These are phyloP conservation scores for Sugiyamaella marilandica DNA, from an alignment of 805 yeast genomes.

Conservation along the genomic window DNA sequence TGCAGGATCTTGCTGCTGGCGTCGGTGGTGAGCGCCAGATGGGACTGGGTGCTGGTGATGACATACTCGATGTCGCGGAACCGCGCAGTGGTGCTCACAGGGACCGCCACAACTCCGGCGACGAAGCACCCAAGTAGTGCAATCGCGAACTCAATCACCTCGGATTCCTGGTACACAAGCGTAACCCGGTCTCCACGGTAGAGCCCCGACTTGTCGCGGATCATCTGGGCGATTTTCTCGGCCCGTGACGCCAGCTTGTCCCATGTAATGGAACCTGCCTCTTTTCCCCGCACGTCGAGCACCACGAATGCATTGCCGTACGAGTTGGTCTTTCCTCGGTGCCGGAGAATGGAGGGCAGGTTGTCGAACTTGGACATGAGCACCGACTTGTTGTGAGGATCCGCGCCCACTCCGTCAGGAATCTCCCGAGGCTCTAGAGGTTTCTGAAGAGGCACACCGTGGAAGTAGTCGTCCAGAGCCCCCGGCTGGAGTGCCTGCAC, in stretches of 20 bases:
- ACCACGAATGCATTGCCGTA: conserved; percentile 68
- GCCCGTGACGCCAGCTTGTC: conserved; percentile 78
- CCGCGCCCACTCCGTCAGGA: conserved; percentile 32
- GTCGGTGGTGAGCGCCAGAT: conserved; percentile 76
- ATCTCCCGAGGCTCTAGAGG: conserved; percentile 61
- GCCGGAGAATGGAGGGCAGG: conserved; percentile 65
- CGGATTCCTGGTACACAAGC: conserved; percentile 75
- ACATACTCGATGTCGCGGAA: conserved; percentile 66
- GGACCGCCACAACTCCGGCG: conserved; percentile 93
- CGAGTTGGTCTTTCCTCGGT: conserved; percentile 60
- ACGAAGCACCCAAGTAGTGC: conserved; percentile 88
- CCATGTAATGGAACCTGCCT: conserved; percentile 74
- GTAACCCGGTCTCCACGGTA: conserved; percentile 81
- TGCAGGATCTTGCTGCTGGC: conserved; percentile 71
- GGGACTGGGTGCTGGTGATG: conserved; percentile 68
- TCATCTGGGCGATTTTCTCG: conserved; percentile 82
- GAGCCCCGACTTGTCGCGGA: conserved; percentile 64
- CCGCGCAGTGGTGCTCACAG: conserved; percentile 72
- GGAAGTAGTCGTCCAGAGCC: not conserved
- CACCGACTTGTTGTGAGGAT: conserved; percentile 33
- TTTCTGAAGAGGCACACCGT: conserved; percentile 39
- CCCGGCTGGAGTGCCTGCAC: conserved; percentile 14
- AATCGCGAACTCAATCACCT: conserved; percentile 77
- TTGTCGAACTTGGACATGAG: conserved; percentile 45
- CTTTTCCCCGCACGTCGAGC: conserved; percentile 78